Conservation (phyloP, 352 stramenopile genomes). For the Globisporangium lucens region DNA sequence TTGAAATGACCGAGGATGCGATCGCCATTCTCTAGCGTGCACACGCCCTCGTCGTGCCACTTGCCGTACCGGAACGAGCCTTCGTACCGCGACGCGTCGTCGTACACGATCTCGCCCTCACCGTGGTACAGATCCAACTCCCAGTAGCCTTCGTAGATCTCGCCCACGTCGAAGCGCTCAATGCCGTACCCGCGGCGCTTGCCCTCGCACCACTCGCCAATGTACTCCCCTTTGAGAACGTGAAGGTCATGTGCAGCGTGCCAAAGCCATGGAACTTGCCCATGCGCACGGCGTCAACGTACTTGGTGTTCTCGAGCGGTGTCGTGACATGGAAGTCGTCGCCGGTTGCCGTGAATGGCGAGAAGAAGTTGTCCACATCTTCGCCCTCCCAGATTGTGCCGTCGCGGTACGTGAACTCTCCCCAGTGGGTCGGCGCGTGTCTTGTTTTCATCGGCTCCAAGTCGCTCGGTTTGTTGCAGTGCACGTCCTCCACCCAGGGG, state of each 20-base stretch:
- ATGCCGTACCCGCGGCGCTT: constrained; percentile 79
- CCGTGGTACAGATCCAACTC: constrained; percentile 61
- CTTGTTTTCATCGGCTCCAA: constrained; percentile 57
- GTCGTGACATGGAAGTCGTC: constrained; percentile 54
- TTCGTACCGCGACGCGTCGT: constrained; percentile 65
- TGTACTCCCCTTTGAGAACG: constrained; percentile 65
- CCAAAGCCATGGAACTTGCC: constrained; percentile 77
- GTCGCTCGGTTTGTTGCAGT: constrained; percentile 41
- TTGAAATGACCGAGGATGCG: constrained; percentile 53
- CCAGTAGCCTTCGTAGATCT: constrained; percentile 83
- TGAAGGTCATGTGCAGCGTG: constrained; percentile 55
- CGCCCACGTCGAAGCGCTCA: constrained; percentile 67
- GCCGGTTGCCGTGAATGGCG: constrained; percentile 60
- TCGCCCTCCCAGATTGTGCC: constrained; percentile 75
- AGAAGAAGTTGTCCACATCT: constrained; percentile 82
- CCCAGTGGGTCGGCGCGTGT: constrained; percentile 44
- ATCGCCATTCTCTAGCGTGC: constrained; percentile 58
- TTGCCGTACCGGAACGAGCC: constrained; percentile 59
- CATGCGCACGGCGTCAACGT: constrained; percentile 45
- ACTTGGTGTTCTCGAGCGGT: constrained; percentile 38
- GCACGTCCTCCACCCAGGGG: constrained; percentile 66
- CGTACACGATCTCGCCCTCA: constrained; percentile 62
- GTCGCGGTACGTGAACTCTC: constrained; percentile 71
- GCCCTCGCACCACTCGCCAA: constrained; percentile 82
- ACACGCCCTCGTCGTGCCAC: constrained; percentile 69